Conservation (phyloP, 1,139 yeast species). For the Candida neerlandica region DNA sequence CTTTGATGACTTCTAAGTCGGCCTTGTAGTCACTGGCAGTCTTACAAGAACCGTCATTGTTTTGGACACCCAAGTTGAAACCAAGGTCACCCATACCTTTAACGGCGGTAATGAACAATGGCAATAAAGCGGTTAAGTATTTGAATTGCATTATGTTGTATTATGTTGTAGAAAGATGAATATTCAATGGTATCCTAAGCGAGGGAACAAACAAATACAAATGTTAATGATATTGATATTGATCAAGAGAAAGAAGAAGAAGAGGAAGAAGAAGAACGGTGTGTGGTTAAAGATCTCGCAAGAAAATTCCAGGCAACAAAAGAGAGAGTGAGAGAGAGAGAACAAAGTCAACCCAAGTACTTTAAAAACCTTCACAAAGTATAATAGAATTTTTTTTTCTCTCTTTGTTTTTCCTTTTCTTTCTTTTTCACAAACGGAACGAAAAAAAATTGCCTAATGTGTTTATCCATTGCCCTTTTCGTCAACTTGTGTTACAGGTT, state of each 20-base stretch:
- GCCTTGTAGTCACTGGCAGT: conserved; percentile 61
- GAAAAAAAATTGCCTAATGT: background rate
- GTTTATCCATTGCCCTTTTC: conserved; percentile 3
- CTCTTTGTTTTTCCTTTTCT: too few relatives aligned
- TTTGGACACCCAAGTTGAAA: conserved; percentile 81
- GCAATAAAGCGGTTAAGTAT: conserved; percentile 27
- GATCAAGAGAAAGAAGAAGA: background rate
- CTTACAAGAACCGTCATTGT: conserved; percentile 72
- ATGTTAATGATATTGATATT: background rate
- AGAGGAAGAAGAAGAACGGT: background rate
- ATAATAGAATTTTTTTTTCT: too few relatives aligned
- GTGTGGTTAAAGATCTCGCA: background rate
- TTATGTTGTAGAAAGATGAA: background rate
- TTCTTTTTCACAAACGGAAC: background rate
- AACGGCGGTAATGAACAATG: conserved; percentile 37
- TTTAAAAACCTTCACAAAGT: too few relatives aligned
- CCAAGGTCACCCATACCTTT: conserved; percentile 57
- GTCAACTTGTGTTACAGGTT: background rate
- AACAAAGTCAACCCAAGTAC: background rate
- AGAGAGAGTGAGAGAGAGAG: background rate
- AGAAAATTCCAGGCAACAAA: background rate
- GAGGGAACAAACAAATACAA: background rate
- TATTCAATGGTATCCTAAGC: too few relatives aligned
- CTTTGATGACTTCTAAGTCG: conserved; percentile 60
- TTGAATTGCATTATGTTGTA: conserved; percentile 38